Evolutionary conservation across 2,329 filamentous ascomycete genomes (phyloP).

Genomic region (Stylonectria norvegica): DNA sequence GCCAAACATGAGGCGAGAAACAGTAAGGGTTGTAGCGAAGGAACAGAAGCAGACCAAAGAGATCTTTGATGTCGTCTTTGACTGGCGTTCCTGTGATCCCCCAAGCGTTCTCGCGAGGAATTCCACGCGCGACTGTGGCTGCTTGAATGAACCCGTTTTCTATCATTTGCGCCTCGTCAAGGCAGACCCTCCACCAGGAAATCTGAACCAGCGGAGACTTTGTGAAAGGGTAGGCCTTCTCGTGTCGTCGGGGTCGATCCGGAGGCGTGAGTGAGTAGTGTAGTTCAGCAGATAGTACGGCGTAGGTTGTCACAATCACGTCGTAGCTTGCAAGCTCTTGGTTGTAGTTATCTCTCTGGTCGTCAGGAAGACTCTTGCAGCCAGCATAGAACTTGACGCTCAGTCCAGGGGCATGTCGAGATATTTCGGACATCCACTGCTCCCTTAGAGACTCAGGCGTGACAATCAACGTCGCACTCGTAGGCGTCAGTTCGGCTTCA

Average conservation of each 20-base stretch:
- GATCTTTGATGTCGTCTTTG: conserved; percentile 71
- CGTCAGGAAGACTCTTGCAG: conserved; percentile 34
- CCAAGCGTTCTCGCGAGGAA: conserved; percentile 87
- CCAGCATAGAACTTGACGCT: conserved; percentile 57
- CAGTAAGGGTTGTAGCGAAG: conserved; percentile 75
- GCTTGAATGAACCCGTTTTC: conserved; percentile 84
- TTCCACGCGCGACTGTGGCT: conserved; percentile 71
- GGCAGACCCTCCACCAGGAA: conserved; percentile 80
- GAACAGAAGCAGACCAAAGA: conserved; percentile 79
- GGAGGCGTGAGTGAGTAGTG: conserved; percentile 71
- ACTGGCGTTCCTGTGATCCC: conserved; percentile 86
- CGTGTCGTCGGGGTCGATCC: conserved; percentile 62
- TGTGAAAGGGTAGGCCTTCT: conserved; percentile 61
- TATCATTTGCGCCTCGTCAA: conserved; percentile 86
- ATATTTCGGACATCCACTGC: conserved; percentile 62
- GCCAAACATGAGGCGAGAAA: conserved; percentile 63
- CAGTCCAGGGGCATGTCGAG: conserved; percentile 55
- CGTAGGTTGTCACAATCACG: conserved; percentile 63
- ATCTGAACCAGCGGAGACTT: conserved; percentile 77
- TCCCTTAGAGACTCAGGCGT: conserved; percentile 53
- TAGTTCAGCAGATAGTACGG: conserved; percentile 73
- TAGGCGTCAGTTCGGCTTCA: conserved; percentile 43
- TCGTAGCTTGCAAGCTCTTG: conserved; percentile 49
- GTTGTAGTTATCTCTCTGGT: conserved; percentile 39
- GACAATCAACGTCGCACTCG: conserved; percentile 59